Percentiles rank a stretch among this genome's conserved stretches.
Conservation (phyloP, 768 basidiomycete species). For the Leucosporidium scottii region DNA sequence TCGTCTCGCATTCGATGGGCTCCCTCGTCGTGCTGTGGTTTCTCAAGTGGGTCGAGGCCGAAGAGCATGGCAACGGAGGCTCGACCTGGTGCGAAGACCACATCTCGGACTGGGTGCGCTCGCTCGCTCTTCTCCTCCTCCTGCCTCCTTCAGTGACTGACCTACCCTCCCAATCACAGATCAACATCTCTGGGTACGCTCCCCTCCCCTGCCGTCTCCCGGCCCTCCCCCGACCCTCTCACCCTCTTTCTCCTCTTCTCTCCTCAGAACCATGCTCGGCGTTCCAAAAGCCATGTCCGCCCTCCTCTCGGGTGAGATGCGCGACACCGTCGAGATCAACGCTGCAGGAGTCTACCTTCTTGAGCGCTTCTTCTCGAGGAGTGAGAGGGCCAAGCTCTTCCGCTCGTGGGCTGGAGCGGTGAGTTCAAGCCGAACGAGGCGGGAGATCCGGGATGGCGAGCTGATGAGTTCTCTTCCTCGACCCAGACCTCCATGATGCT, state of each 20-base stretch:
- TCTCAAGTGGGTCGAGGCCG: constrained; percentile 83
- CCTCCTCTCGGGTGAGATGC: constrained; percentile 91
- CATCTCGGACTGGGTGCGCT: constrained; percentile 60
- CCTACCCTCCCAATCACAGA: neutral
- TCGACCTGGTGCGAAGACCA: constrained; percentile 88
- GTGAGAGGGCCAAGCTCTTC: constrained; percentile 81
- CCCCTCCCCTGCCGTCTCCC: no score
- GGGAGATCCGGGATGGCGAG: neutral
- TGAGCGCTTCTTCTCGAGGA: constrained; percentile 78
- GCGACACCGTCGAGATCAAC: constrained; percentile 58
- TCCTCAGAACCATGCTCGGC: constrained; percentile 11
- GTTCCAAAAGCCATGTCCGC: constrained; percentile 85
- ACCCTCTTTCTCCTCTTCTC: no score
- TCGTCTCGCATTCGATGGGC: constrained; percentile 47
- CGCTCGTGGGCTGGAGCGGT: constrained; percentile 91
- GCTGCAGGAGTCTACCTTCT: constrained; percentile 57
- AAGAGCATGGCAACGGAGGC: constrained; percentile 71
- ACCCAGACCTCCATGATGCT: constrained; percentile 33
- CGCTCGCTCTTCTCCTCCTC: constrained; percentile 40
- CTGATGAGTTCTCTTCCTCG: neutral
- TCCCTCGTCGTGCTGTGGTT: constrained; percentile 36
- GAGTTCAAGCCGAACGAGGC: constrained; percentile 49
- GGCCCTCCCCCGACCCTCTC: no score
- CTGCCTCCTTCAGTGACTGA: neutral
- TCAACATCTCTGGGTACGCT: constrained; percentile 59